Evolutionary conservation across 169 alveolate species (phyloP).

Genomic region (Cryptosporidium meleagridis): DNA sequence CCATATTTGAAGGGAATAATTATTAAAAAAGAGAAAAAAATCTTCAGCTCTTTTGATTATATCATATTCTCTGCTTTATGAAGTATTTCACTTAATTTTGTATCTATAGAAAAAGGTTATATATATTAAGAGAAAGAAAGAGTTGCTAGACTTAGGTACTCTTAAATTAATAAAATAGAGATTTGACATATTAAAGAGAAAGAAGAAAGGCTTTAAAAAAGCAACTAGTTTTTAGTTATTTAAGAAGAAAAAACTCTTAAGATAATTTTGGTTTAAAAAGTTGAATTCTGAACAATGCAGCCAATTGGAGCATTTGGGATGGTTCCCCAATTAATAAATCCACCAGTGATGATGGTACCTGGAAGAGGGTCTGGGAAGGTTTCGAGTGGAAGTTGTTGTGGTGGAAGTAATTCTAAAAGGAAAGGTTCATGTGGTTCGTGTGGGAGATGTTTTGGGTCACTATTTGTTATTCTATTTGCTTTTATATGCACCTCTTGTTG

Average conservation of each 20-base stretch:
- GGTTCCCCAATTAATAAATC: slow-evolving; percentile 57
- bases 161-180: background rate
- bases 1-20: background rate
- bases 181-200: background rate
- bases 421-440: slow-evolving; percentile 39
- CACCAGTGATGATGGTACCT: slow-evolving; percentile 27
- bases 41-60: background rate
- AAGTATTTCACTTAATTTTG: background rate
- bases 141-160: background rate
- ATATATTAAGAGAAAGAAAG: too few relatives aligned
- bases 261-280: background rate
- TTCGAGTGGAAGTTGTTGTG: background rate
- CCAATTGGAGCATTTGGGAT: slow-evolving; percentile 26
- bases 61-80: background rate
- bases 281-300: slow-evolving; percentile 40
- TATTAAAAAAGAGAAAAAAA: background rate
- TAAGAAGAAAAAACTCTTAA: background rate
- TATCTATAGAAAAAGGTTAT: too few relatives aligned
- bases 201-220: background rate
- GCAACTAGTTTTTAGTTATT: background rate
- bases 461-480: slow-evolving; percentile 47
- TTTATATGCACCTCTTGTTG: slow-evolving; percentile 41
- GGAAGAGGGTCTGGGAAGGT: background rate
- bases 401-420: background rate
- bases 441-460: slow-evolving; percentile 62